A percentile compares a stretch with the other conserved stretches of the same genome.
Evolutionary conservation across 2,329 filamentous ascomycete genomes (phyloP).

Genomic region (Alternaria ethzedia): DNA sequence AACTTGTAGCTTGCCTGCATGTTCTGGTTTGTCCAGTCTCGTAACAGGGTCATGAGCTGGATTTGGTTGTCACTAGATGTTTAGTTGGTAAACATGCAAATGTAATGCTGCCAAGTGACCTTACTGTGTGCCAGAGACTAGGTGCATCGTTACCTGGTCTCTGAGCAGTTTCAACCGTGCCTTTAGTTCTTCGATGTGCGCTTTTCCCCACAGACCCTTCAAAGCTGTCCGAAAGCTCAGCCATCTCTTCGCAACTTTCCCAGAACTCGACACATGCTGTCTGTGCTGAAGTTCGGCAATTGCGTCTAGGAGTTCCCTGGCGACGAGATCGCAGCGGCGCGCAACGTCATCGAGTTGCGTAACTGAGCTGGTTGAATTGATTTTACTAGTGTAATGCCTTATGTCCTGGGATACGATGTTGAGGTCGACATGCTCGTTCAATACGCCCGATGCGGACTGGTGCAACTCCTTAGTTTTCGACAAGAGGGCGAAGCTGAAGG

Average conservation of each 20-base stretch:
- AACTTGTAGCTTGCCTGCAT: fast-evolving
- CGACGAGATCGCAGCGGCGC: no score
- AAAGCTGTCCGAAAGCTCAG: not conserved
- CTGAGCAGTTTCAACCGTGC: fast-evolving
- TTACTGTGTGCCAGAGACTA: not conserved
- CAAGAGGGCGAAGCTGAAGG: not conserved
- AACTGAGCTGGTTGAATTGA: no score
- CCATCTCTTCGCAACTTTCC: not conserved
- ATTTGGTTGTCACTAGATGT: not conserved
- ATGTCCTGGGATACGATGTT: no score
- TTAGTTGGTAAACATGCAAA: no score
- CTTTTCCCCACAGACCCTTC: not conserved
- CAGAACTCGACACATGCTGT: not conserved
- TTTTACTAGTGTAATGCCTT: no score
- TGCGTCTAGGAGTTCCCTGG: no score
- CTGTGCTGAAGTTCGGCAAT: no score
- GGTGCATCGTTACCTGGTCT: not conserved
- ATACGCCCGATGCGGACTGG: not conserved
- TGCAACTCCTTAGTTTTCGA: not conserved
- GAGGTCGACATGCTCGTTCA: not conserved
- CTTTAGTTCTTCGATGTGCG: not conserved
- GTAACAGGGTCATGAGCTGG: fast-evolving
- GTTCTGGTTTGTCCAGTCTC: not conserved
- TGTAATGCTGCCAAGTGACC: no score
- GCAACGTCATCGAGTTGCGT: no score